Evolutionary conservation across 371 early-diverging fungal species (phyloP).

Genomic region (Mucor irregularis): DNA sequence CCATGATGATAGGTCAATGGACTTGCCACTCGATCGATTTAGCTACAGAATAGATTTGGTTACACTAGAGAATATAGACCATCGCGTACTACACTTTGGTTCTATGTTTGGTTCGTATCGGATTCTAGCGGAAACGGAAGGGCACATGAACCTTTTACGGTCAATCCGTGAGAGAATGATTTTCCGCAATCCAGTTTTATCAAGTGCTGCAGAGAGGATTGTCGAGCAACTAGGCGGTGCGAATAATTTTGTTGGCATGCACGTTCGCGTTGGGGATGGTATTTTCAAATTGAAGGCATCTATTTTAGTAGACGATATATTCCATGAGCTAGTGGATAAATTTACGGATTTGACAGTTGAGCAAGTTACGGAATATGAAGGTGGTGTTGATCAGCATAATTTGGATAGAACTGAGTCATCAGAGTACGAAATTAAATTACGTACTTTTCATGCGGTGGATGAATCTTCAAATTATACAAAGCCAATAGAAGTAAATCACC

Average conservation of each 20-base stretch:
- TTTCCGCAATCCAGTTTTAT: conserved; percentile 48
- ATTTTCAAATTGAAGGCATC: conserved; percentile 47
- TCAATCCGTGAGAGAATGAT: conserved; percentile 51
- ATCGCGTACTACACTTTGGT: conserved; percentile 53
- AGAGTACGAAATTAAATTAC: conserved; percentile 47
- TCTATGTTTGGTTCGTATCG: conserved; percentile 61
- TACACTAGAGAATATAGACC: conserved; percentile 43
- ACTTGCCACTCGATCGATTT: conserved; percentile 46
- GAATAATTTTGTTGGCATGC: conserved; percentile 50
- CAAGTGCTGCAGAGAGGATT: conserved; percentile 41
- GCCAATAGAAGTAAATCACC: conserved; percentile 26
- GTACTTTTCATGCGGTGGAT: conserved; percentile 24
- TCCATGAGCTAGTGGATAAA: conserved; percentile 38
- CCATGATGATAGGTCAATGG: conserved; percentile 44
- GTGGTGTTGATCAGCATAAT: conserved; percentile 27
- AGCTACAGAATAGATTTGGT: conserved; percentile 44
- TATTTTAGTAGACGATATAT: conserved; percentile 48
- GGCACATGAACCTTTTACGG: conserved; percentile 36
- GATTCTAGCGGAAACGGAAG: conserved; percentile 47
- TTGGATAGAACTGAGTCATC: conserved; percentile 42
- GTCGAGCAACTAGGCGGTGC: conserved; percentile 51
- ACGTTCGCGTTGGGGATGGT: conserved; percentile 59
- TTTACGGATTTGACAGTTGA: conserved; percentile 43
- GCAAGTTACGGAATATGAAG: conserved; percentile 30
- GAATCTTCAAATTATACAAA: conserved; percentile 14